Conservation (phyloP, 2,329 filamentous ascomycete genomes). For the Ilyonectria robusta region DNA sequence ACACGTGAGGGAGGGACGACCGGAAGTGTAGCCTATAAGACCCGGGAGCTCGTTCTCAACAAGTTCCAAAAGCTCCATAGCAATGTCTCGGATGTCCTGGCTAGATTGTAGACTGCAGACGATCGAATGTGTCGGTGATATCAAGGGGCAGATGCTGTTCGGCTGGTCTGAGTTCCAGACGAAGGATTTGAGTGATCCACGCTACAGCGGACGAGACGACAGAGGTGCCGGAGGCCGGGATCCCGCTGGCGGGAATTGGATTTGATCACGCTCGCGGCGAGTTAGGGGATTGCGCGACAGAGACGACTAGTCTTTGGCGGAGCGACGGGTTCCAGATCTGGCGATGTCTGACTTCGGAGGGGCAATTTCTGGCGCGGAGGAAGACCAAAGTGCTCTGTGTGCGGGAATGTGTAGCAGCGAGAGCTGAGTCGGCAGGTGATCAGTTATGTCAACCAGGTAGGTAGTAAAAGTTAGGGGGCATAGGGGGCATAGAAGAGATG, state of each 20-base stretch:
- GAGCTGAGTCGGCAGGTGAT: background rate
- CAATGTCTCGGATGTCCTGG: conserved; percentile 12
- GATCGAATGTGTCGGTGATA: background rate
- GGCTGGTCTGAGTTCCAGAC: conserved; percentile 26
- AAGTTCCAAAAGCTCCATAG: conserved; percentile 74
- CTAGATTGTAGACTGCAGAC: conserved; percentile 3
- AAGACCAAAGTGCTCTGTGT: background rate
- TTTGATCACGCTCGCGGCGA: conserved; percentile 13
- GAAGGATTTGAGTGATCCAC: conserved; percentile 21
- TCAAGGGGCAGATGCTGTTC: conserved; percentile 1
- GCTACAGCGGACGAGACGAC: background rate
- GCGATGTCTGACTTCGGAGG: conserved; percentile 1
- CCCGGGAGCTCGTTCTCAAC: conserved; percentile 77
- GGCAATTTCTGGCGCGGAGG: background rate
- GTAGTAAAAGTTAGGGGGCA: conserved; percentile 14
- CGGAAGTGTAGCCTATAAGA: no score
- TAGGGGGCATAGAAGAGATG: conserved; percentile 1
- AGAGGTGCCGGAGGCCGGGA: conserved; percentile 11
- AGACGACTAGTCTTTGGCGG: conserved; percentile 13
- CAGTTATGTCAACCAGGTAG: conserved; percentile 10
- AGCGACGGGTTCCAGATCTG: background rate
- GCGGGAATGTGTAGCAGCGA: background rate
- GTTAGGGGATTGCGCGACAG: background rate
- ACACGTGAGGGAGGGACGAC: no score
- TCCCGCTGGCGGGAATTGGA: conserved; percentile 12